Percentiles rank a stretch among this genome's conserved stretches.
Conservation (phyloP, 148 eudicot species). For the Bassia scoparia region DNA sequence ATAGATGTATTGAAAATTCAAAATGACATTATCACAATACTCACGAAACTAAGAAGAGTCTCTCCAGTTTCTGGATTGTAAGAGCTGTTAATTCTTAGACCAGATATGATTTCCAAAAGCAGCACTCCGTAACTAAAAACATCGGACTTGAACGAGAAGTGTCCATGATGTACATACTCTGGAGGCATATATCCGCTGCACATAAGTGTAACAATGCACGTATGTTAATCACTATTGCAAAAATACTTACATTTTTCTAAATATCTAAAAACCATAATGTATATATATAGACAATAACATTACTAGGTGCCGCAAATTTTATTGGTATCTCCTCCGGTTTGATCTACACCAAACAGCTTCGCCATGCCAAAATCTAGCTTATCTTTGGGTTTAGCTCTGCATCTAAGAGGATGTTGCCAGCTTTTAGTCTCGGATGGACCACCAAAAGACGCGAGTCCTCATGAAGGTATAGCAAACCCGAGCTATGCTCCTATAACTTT, state of each 20-base stretch:
- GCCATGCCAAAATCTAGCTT: constrained; percentile 61
- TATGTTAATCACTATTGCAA: not conserved
- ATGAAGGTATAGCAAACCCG: constrained; percentile 54
- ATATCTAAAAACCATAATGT: not conserved
- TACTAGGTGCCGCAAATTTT: constrained; percentile 60
- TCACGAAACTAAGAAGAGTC: constrained; percentile 36
- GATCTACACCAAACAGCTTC: constrained; percentile 40
- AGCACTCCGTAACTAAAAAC: constrained; percentile 51
- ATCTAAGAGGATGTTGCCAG: constrained; percentile 44
- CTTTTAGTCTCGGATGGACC: constrained; percentile 58
- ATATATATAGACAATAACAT: constrained; percentile 4
- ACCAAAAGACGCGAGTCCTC: constrained; percentile 55
- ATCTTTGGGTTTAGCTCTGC: constrained; percentile 51
- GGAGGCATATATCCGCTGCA: constrained; percentile 57
- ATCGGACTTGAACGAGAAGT: constrained; percentile 43
- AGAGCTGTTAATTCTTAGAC: constrained; percentile 27
- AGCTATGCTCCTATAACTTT: constrained; percentile 50
- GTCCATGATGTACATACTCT: constrained; percentile 38
- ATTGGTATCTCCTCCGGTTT: constrained; percentile 43
- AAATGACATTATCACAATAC: constrained; percentile 5
- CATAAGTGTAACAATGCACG: not conserved
- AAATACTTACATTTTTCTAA: too few relatives aligned
- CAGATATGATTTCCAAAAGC: constrained; percentile 41
- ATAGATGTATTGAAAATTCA: not conserved
- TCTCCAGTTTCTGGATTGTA: constrained; percentile 22